Evolutionary conservation across 2,329 filamentous ascomycete genomes (phyloP).

Genomic region (Claviceps fusiformis): DNA sequence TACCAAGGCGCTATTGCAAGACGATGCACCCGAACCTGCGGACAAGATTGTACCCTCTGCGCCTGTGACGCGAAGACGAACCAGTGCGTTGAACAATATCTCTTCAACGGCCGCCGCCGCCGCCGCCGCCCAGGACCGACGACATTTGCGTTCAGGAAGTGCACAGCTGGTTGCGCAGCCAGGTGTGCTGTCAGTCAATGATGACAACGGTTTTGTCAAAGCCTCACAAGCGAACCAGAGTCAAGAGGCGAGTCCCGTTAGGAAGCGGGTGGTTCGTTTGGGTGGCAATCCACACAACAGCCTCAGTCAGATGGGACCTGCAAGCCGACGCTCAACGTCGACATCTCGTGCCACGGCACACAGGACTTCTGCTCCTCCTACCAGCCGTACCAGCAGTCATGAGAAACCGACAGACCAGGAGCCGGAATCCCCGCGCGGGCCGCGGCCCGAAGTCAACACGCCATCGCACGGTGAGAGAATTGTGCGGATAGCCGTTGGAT

Average conservation of each 20-base stretch:
- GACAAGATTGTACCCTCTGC: slow-evolving; percentile 29
- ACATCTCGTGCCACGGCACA: slow-evolving; percentile 23
- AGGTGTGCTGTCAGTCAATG: slow-evolving; percentile 15
- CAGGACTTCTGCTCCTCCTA: slow-evolving; percentile 16
- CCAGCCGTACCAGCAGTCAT: slow-evolving; percentile 26
- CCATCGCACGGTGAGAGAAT: slow-evolving; percentile 37
- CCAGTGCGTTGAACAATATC: slow-evolving; percentile 28
- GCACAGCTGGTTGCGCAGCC: slow-evolving; percentile 28
- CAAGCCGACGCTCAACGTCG: slow-evolving; percentile 37
- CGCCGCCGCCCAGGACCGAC: slow-evolving; percentile 25
- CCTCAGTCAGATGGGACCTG: slow-evolving; percentile 24
- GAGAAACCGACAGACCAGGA: slow-evolving; percentile 29
- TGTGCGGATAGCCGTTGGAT: slow-evolving; percentile 40
- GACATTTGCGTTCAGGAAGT: slow-evolving; percentile 35
- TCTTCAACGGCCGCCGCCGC: slow-evolving; percentile 26
- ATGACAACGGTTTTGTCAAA: slow-evolving; percentile 7
- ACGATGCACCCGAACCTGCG: slow-evolving; percentile 37
- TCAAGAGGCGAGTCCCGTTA: slow-evolving; percentile 36
- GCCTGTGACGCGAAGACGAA: slow-evolving; percentile 33
- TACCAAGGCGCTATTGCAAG: slow-evolving; percentile 70
- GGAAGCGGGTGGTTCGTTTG: slow-evolving; percentile 44
- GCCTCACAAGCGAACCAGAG: slow-evolving; percentile 14
- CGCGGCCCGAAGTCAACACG: slow-evolving; percentile 35
- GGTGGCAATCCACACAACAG: slow-evolving; percentile 37
- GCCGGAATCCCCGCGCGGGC: slow-evolving; percentile 18